phyloP scores from a whole-genome alignment of 1,284 basidiomycete genomes.

The Trametes versicolor region DNA sequence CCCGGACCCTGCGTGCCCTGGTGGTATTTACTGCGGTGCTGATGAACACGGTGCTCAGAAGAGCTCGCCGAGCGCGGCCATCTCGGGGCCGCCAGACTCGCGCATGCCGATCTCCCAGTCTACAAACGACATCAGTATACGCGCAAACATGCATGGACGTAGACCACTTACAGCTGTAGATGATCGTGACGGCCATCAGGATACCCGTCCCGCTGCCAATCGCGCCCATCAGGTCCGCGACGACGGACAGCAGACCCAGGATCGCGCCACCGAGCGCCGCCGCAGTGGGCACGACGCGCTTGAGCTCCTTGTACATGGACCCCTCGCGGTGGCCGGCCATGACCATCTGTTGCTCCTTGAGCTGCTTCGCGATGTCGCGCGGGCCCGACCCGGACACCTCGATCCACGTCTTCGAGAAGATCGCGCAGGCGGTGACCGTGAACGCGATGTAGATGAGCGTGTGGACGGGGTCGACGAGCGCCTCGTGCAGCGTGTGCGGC shows the following conservation, averaged over 20 bases:
- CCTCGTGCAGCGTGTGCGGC: slow-evolving; percentile 90
- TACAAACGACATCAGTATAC: slow-evolving; percentile 38
- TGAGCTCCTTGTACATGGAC: slow-evolving; percentile 99
- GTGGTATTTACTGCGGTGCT: not conserved
- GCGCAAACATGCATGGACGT: slow-evolving; percentile 1
- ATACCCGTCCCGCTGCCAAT: slow-evolving; percentile 98
- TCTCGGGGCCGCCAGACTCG: slow-evolving; percentile 79
- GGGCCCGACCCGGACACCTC: slow-evolving; percentile 97
- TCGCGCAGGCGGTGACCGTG: slow-evolving; percentile 93
- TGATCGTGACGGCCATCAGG: slow-evolving; percentile 97
- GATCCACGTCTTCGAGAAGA: slow-evolving; percentile 99
- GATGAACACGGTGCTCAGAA: slow-evolving; percentile 46
- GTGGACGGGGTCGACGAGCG: slow-evolving; percentile 93
- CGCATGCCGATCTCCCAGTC: slow-evolving; percentile 85
- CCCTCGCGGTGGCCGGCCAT: slow-evolving; percentile 98
- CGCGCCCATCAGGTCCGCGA: slow-evolving; percentile 96
- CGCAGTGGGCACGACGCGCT: slow-evolving; percentile 97
- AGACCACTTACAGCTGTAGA: slow-evolving; percentile 84
- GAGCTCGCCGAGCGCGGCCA: slow-evolving; percentile 76
- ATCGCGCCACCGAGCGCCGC: slow-evolving; percentile 97
- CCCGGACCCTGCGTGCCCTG: not conserved
- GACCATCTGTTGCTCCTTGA: slow-evolving; percentile 99
- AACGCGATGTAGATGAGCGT: slow-evolving; percentile 92
- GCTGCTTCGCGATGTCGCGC: slow-evolving; percentile 95
- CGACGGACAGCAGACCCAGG: slow-evolving; percentile 92